Evolutionary conservation across 2,329 filamentous ascomycete genomes (phyloP).

Genomic region (Fonsecaea nubica): DNA sequence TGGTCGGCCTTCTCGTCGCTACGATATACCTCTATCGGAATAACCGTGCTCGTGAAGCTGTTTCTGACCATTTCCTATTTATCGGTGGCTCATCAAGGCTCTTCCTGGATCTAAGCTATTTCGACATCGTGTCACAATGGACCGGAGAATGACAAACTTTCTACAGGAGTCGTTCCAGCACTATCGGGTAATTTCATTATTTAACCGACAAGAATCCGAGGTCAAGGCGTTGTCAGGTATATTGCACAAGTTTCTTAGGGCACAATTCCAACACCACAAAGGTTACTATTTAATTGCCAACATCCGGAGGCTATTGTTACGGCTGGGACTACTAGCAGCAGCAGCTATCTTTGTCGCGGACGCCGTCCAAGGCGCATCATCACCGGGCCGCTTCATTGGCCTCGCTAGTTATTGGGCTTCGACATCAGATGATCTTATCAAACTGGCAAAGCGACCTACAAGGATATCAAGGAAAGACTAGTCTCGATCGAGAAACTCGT

Average conservation of each 20-base stretch:
- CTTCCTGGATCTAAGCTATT: slow-evolving; percentile 48
- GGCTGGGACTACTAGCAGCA: slow-evolving; percentile 56
- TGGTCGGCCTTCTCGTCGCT: slow-evolving; percentile 66
- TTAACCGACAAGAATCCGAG: slow-evolving; percentile 63
- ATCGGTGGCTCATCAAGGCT: slow-evolving; percentile 53
- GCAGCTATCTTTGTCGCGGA: slow-evolving; percentile 61
- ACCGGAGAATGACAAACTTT: slow-evolving; percentile 57
- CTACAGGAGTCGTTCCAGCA: slow-evolving; percentile 65
- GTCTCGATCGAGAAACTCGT: slow-evolving; percentile 66
- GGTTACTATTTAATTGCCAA: not conserved
- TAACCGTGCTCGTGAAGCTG: slow-evolving; percentile 60
- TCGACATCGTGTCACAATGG: slow-evolving; percentile 47
- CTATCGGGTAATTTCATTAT: slow-evolving; percentile 64
- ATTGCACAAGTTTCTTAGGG: not conserved
- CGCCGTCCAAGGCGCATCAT: slow-evolving; percentile 53
- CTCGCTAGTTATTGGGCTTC: slow-evolving; percentile 68
- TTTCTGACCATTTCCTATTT: slow-evolving; percentile 58
- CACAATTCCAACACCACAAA: not conserved
- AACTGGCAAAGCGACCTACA: slow-evolving; percentile 52
- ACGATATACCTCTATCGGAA: slow-evolving; percentile 65
- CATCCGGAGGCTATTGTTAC: slow-evolving; percentile 47
- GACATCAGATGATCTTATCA: slow-evolving; percentile 55
- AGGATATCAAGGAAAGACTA: slow-evolving; percentile 44
- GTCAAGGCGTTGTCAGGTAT: slow-evolving; percentile 53
- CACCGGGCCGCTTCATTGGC: slow-evolving; percentile 67